Conservation (phyloP, 2,329 filamentous ascomycete species). For the Alternaria ventricosa region DNA sequence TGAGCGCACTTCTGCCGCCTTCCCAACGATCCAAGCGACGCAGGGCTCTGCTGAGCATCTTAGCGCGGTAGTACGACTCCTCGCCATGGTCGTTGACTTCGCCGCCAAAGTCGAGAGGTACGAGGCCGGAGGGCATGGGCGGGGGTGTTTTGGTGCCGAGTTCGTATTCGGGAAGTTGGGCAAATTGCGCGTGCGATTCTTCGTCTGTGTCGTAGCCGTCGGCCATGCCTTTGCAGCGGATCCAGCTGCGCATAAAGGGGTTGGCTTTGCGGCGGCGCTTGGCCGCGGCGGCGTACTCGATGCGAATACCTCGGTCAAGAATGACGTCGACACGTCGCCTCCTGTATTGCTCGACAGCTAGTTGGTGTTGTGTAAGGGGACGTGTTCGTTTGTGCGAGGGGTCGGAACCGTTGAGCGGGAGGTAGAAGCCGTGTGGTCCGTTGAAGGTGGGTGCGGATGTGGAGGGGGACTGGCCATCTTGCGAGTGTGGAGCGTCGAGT, state of each 20-base stretch:
- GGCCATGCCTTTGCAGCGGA: conserved; percentile 61
- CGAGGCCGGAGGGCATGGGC: conserved; percentile 61
- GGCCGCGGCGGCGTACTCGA: conserved; percentile 68
- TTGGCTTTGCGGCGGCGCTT: conserved; percentile 69
- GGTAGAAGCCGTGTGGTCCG: conserved; percentile 59
- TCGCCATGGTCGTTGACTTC: conserved; percentile 80
- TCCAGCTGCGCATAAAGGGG: conserved; percentile 69
- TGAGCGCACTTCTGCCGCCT: conserved; percentile 39
- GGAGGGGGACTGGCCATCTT: conserved; percentile 44
- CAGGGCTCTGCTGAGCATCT: conserved; percentile 67
- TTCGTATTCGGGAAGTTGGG: conserved; percentile 49
- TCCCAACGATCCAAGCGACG: conserved; percentile 76
- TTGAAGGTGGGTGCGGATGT: conserved; percentile 52
- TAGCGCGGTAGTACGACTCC: conserved; percentile 70
- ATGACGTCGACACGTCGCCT: conserved; percentile 83
- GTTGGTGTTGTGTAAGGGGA: conserved; percentile 80
- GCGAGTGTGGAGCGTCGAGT: conserved; percentile 38
- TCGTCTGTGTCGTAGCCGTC: conserved; percentile 58
- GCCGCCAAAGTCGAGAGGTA: conserved; percentile 58
- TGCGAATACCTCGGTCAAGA: conserved; percentile 74
- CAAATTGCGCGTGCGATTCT: conserved; percentile 31
- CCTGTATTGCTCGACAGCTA: conserved; percentile 79
- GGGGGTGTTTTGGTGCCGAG: conserved; percentile 39
- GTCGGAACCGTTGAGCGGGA: conserved; percentile 59
- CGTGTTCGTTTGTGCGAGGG: conserved; percentile 64